Evolutionary conservation across 768 basidiomycete species (phyloP), one percentile per base, ranked within the genome.

Genomic region (Mycena epipterygia): DNA sequence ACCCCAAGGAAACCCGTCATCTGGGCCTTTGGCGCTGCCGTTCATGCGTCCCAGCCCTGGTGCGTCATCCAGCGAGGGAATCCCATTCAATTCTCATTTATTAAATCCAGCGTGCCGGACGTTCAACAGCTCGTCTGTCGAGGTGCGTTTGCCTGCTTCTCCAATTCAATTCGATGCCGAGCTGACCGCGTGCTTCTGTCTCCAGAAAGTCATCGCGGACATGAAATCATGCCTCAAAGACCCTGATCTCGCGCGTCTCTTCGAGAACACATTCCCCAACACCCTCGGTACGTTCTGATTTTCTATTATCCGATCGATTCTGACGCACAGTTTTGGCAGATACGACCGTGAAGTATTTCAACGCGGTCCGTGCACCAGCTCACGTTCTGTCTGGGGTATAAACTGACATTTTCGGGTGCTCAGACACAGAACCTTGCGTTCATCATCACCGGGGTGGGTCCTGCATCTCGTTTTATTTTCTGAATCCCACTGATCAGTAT

Each of bases 181-280:
- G n/a, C n/a, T n/a, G n/a, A n/a, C n/a, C n/a, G n/a, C n/a, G n/a
- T n/a, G n/a, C n/a, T n/a, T n/a, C n/a, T n/a, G n/a, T n/a, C n/a
- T n/a, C n/a, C 70, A 94, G 93, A 85, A 88, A 85, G 92, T 94
- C 32, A 91, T 94, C 33, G 74, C 71, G n/a, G 91, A 94, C 78
- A 91, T 93, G 91, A 93, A 88, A 48, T 77, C 82, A 21, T 85
- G 90, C 51, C 81, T 95, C 65, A 93, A 90, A 76, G 92, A 95
- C 76, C 91, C 93, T 0, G 93, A 95, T 74, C 72, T 95, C 59
- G 93, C 93, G 17, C 87, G 92, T 57, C 77, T 95, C 27, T 95
- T 95, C 72, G 93, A 94, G 78, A 95, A 94, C 70, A 91, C 93
- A 0, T 93, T 94, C 76, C 93, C 93, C 4, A 93, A 93, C 73